Conservation (phyloP, 2,329 filamentous ascomycete genomes). For the Ceratocystis cacaofunesta region DNA sequence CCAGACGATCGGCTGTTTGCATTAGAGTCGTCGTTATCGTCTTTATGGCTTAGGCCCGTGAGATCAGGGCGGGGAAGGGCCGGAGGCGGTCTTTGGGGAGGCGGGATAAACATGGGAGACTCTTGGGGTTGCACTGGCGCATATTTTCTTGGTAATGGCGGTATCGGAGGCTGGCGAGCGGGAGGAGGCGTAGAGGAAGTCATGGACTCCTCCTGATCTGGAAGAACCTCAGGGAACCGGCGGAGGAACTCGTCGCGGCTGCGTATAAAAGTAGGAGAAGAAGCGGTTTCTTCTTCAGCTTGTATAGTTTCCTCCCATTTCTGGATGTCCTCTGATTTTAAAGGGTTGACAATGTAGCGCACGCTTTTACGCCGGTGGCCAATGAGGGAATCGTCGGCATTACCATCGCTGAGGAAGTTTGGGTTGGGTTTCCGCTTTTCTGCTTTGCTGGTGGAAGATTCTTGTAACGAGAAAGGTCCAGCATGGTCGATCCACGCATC, state of each 20-base stretch:
- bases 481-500: constrained; percentile 78
- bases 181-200: constrained; percentile 25
- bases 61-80: constrained; percentile 62
- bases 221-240: constrained; percentile 58
- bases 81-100: constrained; percentile 28
- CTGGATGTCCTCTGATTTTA: constrained; percentile 67
- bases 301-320: constrained; percentile 66
- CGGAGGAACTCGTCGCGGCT: constrained; percentile 74
- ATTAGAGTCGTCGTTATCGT: constrained; percentile 1
- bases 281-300: constrained; percentile 42
- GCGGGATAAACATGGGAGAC: constrained; percentile 13
- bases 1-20: constrained; percentile 23
- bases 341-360: constrained; percentile 43
- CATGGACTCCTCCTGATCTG: constrained; percentile 45
- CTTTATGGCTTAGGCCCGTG: constrained; percentile 14
- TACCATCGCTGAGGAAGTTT: constrained; percentile 5
- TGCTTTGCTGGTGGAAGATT: constrained; percentile 23
- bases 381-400: not conserved
- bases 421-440: constrained; percentile 14
- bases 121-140: not conserved
- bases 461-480: constrained; percentile 48
- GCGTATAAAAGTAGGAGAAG: constrained; percentile 43
- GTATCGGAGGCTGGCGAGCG: not conserved
- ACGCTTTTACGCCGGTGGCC: constrained; percentile 24
- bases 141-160: not conserved